Conservation (phyloP, 2,329 filamentous ascomycete genomes). For the Aspergillus ochraceoroseus region DNA sequence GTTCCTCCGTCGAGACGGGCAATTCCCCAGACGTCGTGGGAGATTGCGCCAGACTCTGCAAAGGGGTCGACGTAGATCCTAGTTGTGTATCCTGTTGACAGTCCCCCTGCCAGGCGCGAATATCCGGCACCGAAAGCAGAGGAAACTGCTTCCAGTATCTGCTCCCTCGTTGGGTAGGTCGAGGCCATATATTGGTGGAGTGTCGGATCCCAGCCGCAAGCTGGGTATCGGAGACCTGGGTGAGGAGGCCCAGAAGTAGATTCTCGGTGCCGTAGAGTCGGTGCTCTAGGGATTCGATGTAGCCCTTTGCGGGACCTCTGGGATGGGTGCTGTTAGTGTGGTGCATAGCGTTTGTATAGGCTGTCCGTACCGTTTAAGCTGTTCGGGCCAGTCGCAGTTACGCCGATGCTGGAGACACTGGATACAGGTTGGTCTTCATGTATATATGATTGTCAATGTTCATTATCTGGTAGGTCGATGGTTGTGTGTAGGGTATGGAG, state of each 20-base stretch:
- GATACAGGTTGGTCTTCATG: constrained; percentile 33
- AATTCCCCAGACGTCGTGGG: not conserved
- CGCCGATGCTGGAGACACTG: constrained; percentile 35
- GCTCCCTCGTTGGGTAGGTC: constrained; percentile 30
- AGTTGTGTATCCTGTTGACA: constrained; percentile 14
- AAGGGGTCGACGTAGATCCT: not conserved
- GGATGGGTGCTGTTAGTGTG: not conserved
- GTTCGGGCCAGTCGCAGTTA: constrained; percentile 37
- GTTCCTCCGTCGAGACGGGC: not conserved
- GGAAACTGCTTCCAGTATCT: constrained; percentile 40
- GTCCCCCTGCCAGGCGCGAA: constrained; percentile 37
- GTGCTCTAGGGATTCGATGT: constrained; percentile 44
- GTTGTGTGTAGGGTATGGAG: constrained; percentile 6
- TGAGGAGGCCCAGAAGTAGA: constrained; percentile 37
- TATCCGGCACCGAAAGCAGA: constrained; percentile 30
- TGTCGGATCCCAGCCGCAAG: constrained; percentile 19
- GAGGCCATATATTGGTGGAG: constrained; percentile 8
- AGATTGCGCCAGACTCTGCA: not conserved
- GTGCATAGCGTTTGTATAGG: not conserved
- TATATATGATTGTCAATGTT: constrained; percentile 1
- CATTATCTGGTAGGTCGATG: no score
- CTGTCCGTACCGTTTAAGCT: constrained; percentile 34
- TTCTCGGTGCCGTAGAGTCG: constrained; percentile 43
- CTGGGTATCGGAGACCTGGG: constrained; percentile 32
- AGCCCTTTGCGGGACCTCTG: constrained; percentile 47